These are phyloP conservation scores for Podosphaera leucotricha DNA, from an alignment of 2,329 filamentous ascomycete species.

Conservation along the genomic window DNA sequence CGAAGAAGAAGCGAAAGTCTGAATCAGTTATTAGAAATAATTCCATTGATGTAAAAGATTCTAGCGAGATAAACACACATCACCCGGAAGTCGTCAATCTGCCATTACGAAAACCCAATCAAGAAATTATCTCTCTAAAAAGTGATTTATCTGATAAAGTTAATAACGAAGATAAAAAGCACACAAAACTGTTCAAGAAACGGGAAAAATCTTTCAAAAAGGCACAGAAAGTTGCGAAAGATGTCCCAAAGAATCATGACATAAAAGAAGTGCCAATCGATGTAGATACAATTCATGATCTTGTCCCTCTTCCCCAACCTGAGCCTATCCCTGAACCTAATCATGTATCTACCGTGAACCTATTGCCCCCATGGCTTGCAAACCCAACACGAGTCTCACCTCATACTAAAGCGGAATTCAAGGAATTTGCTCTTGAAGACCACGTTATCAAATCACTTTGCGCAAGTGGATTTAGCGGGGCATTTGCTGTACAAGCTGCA, in stretches of 20 bases:
- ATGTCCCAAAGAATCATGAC: conserved; percentile 12
- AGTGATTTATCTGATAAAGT: not conserved
- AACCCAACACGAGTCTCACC: conserved; percentile 46
- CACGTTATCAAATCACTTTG: conserved; percentile 38
- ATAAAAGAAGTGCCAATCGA: conserved; percentile 13
- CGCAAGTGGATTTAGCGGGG: conserved; percentile 42
- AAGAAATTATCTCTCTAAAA: not conserved
- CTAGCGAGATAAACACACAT: not conserved
- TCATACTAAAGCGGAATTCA: conserved; percentile 35
- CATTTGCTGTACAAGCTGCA: conserved; percentile 59
- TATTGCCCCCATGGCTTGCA: conserved; percentile 60
- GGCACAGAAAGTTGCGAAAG: conserved; percentile 19
- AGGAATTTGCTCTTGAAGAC: conserved; percentile 35
- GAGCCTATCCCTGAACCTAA: conserved; percentile 31
- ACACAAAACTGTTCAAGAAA: conserved; percentile 28
- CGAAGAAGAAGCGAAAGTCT: conserved; percentile 3
- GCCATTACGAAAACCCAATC: not conserved
- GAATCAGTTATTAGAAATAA: not conserved
- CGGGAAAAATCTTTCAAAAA: conserved; percentile 30
- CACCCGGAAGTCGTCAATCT: not conserved
- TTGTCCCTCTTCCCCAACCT: conserved; percentile 66
- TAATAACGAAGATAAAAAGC: conserved; percentile 6
- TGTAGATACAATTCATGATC: conserved; percentile 33
- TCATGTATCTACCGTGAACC: conserved; percentile 45
- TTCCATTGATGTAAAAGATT: not conserved